Evolutionary conservation across 1,139 yeast species (phyloP), one percentile per base, ranked within the genome.

Genomic region (Kodamaea plutei): DNA sequence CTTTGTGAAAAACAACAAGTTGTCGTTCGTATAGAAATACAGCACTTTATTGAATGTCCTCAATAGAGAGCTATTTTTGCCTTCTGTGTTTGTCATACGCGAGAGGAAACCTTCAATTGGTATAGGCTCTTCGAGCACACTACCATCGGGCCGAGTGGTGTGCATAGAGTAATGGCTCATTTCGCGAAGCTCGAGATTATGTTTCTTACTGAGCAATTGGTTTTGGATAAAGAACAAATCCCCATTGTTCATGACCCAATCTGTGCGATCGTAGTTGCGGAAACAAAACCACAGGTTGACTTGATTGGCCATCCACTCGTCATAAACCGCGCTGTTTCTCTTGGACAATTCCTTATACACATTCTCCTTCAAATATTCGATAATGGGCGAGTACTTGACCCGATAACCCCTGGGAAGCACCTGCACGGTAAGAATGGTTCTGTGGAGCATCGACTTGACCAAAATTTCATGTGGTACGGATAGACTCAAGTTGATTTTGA

Each of bases 71-170:
- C 41, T 52, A 31, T 61, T 56, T 24, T 57, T 47, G 0, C 88
- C 89, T 5, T 55, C 46, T 43, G 72, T 65, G 28, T 75, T 67
- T 0, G 83, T 66, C 24, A 83, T 52, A 30, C 83, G 66, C 2
- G 75, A 63, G 9, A 87, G 54, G 50, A 83, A 85, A 0, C 96
- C 96, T 55, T 85, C 95, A 6, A 84, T 54, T 0, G 93, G 79
- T 0, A 55, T 39, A 0, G 95, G 94, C 44, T 83, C 91, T 1
- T 45, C 25, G 5, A 54, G 11, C 2, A 25, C 28, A n/a, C n/a
- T n/a, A 4, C 45, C 52, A 1, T 43, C 38, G 1, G 32, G 31
- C 6, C 40, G 25, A 1, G 17, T 23, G 7, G 41, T 27, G 3
- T 23, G 22, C 31, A 33, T 29, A 12, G 33, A 22, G 19, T 35